A percentile compares a stretch with the other conserved stretches of the same genome.
Evolutionary conservation across 176 grass and related monocot genomes (phyloP).

Genomic region (Carex kokanica): DNA sequence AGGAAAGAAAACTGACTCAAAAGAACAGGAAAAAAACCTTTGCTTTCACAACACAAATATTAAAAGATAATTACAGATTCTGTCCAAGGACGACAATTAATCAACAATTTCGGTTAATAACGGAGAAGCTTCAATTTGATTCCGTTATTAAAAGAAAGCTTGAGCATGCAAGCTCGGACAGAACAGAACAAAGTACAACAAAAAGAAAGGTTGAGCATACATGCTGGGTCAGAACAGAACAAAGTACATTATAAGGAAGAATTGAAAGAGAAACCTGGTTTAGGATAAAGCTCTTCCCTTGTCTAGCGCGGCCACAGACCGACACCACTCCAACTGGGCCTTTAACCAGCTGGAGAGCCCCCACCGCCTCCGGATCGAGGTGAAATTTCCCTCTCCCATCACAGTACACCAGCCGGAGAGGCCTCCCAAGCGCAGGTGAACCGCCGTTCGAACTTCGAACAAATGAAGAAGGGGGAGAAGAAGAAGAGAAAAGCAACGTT

Average conservation of each 20-base stretch:
- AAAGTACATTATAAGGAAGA: background rate
- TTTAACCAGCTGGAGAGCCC: constrained; percentile 64
- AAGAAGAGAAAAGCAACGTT: background rate
- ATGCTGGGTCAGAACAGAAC: background rate
- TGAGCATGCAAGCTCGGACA: background rate
- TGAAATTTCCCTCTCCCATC: constrained; percentile 58
- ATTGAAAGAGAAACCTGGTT: constrained; percentile 39
- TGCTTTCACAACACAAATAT: background rate
- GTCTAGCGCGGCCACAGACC: constrained; percentile 66
- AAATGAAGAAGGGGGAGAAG: constrained; percentile 19
- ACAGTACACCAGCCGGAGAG: constrained; percentile 68
- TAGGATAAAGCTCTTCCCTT: constrained; percentile 86
- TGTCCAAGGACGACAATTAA: background rate
- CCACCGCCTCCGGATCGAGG: constrained; percentile 69
- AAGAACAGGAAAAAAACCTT: background rate
- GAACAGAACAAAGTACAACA: constrained; percentile 5
- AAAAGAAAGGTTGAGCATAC: background rate
- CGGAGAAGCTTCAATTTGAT: background rate
- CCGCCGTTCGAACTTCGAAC: background rate
- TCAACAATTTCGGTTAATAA: background rate
- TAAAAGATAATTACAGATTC: background rate
- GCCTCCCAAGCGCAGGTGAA: constrained; percentile 31
- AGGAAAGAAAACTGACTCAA: background rate
- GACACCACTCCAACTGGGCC: constrained; percentile 66
- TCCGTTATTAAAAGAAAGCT: background rate